phyloP scores from a whole-genome alignment of 805 yeast genomes.

The Ogataea nonfermentans region DNA sequence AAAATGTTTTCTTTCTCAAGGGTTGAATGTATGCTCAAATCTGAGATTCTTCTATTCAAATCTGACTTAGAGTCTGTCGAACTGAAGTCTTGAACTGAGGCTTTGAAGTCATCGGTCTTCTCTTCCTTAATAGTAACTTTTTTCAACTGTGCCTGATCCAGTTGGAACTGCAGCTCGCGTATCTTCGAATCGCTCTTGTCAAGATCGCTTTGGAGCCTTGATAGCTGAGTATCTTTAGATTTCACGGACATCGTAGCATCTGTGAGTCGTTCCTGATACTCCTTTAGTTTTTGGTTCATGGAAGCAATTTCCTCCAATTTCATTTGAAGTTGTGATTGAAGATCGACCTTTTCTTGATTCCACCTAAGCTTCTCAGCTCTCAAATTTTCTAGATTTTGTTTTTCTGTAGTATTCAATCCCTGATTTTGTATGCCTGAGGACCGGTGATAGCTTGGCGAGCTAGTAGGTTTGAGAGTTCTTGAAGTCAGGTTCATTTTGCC shows the following conservation, averaged over 20 bases:
- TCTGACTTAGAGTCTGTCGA: conserved; percentile 21
- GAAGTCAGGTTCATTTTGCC: conserved; percentile 30
- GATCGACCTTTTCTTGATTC: conserved; percentile 35
- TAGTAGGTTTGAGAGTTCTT: conserved; percentile 25
- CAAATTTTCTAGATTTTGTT: conserved; percentile 48
- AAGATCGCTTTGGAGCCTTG: conserved; percentile 58
- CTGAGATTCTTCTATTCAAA: conserved; percentile 33
- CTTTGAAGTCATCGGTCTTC: conserved; percentile 11
- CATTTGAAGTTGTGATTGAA: conserved; percentile 30
- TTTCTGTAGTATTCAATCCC: conserved; percentile 29
- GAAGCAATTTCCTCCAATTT: conserved; percentile 33
- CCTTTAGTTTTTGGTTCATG: conserved; percentile 38
- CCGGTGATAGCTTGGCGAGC: conserved; percentile 16
- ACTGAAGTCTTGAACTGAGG: conserved; percentile 3
- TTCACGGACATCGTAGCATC: conserved; percentile 50
- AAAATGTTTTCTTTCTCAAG: conserved; percentile 26
- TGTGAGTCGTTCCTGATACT: conserved; percentile 49
- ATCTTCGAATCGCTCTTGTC: conserved; percentile 53
- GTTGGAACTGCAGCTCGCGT: conserved; percentile 23
- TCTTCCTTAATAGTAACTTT: conserved; percentile 16
- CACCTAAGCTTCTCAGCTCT: conserved; percentile 53
- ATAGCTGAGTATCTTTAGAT: conserved; percentile 68
- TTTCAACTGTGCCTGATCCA: conserved; percentile 16
- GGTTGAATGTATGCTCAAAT: conserved; percentile 31
- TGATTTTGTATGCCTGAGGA: conserved; percentile 19